These are phyloP conservation scores for Candida endomychidarum DNA, from an alignment of 805 yeast genomes.

Conservation along the genomic window DNA sequence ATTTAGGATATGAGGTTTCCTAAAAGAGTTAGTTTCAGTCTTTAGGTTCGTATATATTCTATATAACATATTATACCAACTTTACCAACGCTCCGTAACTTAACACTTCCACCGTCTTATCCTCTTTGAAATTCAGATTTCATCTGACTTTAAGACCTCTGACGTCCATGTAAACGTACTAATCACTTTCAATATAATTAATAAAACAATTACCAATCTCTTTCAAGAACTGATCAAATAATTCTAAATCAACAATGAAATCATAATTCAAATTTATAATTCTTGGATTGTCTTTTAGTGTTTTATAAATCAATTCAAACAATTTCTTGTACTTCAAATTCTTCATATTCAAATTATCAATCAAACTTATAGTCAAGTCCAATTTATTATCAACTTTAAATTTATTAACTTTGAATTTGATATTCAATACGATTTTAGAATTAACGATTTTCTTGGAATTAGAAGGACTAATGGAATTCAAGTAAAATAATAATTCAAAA, in stretches of 20 bases:
- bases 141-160: too few species aligned
- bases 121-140: too few species aligned
- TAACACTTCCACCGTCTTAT: too few species aligned
- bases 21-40: too few species aligned
- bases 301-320: constrained; percentile 36
- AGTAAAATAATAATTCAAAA: constrained; percentile 30
- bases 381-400: constrained; percentile 23
- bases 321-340: constrained; percentile 38
- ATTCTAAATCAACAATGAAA: constrained; percentile 28
- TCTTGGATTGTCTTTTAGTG: constrained; percentile 16
- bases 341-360: constrained; percentile 36
- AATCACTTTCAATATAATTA: constrained; percentile 13
- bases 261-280: constrained; percentile 38
- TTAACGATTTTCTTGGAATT: constrained; percentile 33
- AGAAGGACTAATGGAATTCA: constrained; percentile 25
- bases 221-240: constrained; percentile 30
- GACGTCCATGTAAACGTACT: too few species aligned
- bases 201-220: constrained; percentile 30
- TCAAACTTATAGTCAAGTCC: constrained; percentile 29
- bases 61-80: too few species aligned
- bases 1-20: too few species aligned
- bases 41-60: too few species aligned
- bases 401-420: constrained; percentile 30
- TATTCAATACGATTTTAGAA: constrained; percentile 31
- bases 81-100: too few species aligned